Evolutionary conservation across 2,329 filamentous ascomycete species (phyloP).

Genomic region (Alternaria longipes): DNA sequence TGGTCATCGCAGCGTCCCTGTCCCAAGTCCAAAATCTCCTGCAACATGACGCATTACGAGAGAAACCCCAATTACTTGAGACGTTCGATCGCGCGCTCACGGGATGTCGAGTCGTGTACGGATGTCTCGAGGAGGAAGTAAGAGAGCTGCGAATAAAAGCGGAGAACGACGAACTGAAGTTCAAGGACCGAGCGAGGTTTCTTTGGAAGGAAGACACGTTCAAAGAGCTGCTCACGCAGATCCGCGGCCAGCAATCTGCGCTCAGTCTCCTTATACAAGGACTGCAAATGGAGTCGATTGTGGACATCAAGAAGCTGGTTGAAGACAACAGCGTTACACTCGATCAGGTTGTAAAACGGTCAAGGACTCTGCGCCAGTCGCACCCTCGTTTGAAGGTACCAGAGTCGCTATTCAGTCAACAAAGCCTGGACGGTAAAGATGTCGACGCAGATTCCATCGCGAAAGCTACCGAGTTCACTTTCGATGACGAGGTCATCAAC

Average conservation of each 20-base stretch:
- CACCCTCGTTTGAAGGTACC: slow-evolving; percentile 43
- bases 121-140: slow-evolving; percentile 46
- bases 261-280: slow-evolving; percentile 46
- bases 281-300: slow-evolving; percentile 48
- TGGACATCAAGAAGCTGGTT: slow-evolving; percentile 43
- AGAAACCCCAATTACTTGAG: slow-evolving; percentile 42
- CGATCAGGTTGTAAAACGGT: slow-evolving; percentile 38
- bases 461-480: slow-evolving; percentile 39
- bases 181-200: slow-evolving; percentile 39
- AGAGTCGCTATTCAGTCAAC: slow-evolving; percentile 34
- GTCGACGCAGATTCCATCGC: slow-evolving; percentile 29
- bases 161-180: slow-evolving; percentile 30
- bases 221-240: slow-evolving; percentile 46
- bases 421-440: slow-evolving; percentile 6
- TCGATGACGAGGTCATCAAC: slow-evolving; percentile 45
- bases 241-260: slow-evolving; percentile 46
- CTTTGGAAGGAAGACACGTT: slow-evolving; percentile 47
- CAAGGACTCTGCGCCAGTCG: slow-evolving; percentile 35
- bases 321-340: slow-evolving; percentile 40
- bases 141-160: slow-evolving; percentile 33
- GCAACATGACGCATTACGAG: slow-evolving; percentile 36
- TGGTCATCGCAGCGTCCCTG: slow-evolving; percentile 45
- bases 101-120: slow-evolving; percentile 46
- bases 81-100: slow-evolving; percentile 46
- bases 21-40: slow-evolving; percentile 44